A percentile compares a stretch with the other conserved stretches of the same genome.
Conservation (phyloP, 768 basidiomycete genomes). For the Glaciozyma martinii region DNA sequence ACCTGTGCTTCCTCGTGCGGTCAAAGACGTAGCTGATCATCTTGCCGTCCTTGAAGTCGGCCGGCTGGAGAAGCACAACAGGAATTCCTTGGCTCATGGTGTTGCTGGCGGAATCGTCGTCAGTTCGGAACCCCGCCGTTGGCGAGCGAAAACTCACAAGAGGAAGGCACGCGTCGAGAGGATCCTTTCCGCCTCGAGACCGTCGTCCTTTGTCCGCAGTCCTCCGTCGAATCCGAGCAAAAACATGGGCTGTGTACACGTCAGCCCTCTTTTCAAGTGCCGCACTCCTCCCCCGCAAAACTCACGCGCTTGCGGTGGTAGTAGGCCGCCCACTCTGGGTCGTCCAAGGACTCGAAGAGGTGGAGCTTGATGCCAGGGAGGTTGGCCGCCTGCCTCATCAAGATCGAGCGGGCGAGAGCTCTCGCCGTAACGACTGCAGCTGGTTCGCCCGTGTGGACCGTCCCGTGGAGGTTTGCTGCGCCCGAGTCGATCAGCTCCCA, state of each 20-base stretch:
- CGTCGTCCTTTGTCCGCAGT: constrained; percentile 21
- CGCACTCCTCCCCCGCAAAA: not conserved
- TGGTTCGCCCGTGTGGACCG: constrained; percentile 42
- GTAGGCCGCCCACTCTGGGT: constrained; percentile 49
- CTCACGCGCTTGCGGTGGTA: constrained; percentile 43
- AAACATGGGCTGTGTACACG: constrained; percentile 54
- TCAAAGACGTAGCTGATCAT: constrained; percentile 54
- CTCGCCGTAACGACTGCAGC: constrained; percentile 45
- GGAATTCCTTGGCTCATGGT: constrained; percentile 49
- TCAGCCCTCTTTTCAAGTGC: constrained; percentile 22
- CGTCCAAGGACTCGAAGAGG: constrained; percentile 46
- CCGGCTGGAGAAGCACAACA: constrained; percentile 49
- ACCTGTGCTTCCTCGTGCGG: constrained; percentile 27
- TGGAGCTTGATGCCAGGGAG: constrained; percentile 44
- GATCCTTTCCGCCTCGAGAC: constrained; percentile 36
- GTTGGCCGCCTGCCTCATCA: constrained; percentile 47
- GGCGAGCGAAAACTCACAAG: constrained; percentile 30
- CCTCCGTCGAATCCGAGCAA: constrained; percentile 54
- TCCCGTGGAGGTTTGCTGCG: constrained; percentile 38
- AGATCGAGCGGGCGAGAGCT: constrained; percentile 48
- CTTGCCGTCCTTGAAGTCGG: constrained; percentile 58
- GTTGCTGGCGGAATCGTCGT: constrained; percentile 13
- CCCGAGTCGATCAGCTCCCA: not conserved
- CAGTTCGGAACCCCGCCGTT: not conserved
- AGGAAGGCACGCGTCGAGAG: constrained; percentile 50